phyloP scores from a whole-genome alignment of 169 alveolate genomes.

The Plasmodium ovale region DNA sequence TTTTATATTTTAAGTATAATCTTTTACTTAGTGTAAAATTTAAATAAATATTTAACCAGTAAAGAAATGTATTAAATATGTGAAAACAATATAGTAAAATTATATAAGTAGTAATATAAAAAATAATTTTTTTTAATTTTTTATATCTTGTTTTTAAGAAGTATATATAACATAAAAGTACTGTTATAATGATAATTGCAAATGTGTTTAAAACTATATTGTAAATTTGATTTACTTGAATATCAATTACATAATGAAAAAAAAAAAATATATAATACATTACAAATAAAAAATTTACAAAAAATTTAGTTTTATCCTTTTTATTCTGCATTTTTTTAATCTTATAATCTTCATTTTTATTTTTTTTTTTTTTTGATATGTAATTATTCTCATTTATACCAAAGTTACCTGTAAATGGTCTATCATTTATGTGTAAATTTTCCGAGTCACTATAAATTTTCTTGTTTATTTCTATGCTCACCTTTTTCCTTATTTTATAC shows the following conservation, averaged over 20 bases:
- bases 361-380: constrained; percentile 32
- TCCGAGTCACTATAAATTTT: constrained; percentile 69
- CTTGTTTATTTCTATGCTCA: constrained; percentile 69
- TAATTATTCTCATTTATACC: constrained; percentile 40
- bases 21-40: constrained; percentile 70
- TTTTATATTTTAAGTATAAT: constrained; percentile 65
- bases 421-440: constrained; percentile 30
- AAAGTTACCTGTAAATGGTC: constrained; percentile 10
- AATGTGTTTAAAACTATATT: constrained; percentile 49
- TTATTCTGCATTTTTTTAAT: constrained; percentile 41
- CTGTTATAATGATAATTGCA: constrained; percentile 35
- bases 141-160: constrained; percentile 62
- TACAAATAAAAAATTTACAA: constrained; percentile 65
- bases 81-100: constrained; percentile 54
- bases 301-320: constrained; percentile 45
- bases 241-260: constrained; percentile 68
- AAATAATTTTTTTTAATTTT: constrained; percentile 60
- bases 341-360: constrained; percentile 66
- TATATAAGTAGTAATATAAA: constrained; percentile 49
- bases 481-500: constrained; percentile 63
- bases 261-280: constrained; percentile 64
- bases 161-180: constrained; percentile 47
- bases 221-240: constrained; percentile 58
- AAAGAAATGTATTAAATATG: constrained; percentile 54
- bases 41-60: constrained; percentile 58